Percentiles rank a stretch among this genome's conserved stretches.
Evolutionary conservation across 2,329 filamentous ascomycete genomes (phyloP).

Genomic region (Neocucurbitaria cava): DNA sequence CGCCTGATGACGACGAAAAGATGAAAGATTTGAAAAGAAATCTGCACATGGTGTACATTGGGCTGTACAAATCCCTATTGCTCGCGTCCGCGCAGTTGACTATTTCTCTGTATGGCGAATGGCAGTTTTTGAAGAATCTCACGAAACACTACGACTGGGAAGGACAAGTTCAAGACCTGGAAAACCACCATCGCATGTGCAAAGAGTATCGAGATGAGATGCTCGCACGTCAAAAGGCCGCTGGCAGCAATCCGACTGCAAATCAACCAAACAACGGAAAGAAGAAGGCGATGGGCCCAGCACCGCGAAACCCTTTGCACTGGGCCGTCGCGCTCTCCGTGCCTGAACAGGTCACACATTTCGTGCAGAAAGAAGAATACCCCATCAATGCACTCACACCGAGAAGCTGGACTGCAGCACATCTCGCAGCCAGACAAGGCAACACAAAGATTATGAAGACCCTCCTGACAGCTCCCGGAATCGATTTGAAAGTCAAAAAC

Average conservation of each 20-base stretch:
- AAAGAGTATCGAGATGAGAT: conserved; percentile 12
- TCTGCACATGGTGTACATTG: conserved; percentile 17
- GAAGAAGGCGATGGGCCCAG: conserved; percentile 18
- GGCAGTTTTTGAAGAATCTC: conserved; percentile 19
- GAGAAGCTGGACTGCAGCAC: conserved; percentile 22
- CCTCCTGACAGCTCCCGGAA: conserved; percentile 14
- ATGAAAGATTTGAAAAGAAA: conserved; percentile 20
- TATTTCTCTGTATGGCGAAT: conserved; percentile 15
- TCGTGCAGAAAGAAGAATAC: conserved; percentile 22
- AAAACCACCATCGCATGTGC: conserved; percentile 9
- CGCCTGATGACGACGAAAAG: conserved; percentile 11
- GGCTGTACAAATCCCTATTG: conserved; percentile 19
- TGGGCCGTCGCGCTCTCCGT: conserved; percentile 23
- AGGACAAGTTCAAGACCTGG: conserved; percentile 18
- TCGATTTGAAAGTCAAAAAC: conserved; percentile 23
- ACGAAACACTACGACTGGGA: conserved; percentile 26
- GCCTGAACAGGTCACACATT: conserved; percentile 12
- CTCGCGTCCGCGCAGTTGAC: conserved; percentile 22
- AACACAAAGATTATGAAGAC: conserved; percentile 20
- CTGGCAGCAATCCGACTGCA: background rate
- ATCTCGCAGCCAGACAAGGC: conserved; percentile 22
- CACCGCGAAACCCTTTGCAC: conserved; percentile 22
- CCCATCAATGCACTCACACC: conserved; percentile 27
- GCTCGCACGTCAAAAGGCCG: conserved; percentile 5
- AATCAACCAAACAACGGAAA: background rate